Percentiles rank a stretch among this genome's conserved stretches.
Evolutionary conservation across 1,139 yeast genomes (phyloP).

Genomic region (Geotrichum klebahnii): DNA sequence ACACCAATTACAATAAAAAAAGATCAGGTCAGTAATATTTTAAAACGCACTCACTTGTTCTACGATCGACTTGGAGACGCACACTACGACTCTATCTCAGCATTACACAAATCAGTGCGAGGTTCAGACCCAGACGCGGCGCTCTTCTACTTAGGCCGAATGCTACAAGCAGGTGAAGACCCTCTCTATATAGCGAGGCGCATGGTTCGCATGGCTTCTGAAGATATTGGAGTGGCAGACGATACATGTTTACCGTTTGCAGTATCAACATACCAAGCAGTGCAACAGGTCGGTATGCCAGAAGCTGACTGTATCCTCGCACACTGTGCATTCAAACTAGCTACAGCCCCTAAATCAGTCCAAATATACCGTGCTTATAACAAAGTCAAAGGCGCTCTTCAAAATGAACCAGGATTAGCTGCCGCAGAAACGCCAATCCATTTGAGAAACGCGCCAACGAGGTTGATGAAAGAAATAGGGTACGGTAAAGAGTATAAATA

Average conservation of each 20-base stretch:
- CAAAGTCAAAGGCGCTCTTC: slow-evolving; percentile 55
- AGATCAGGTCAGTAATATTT: slow-evolving; percentile 41
- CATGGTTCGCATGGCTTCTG: slow-evolving; percentile 90
- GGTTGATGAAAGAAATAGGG: slow-evolving; percentile 80
- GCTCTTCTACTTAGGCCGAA: slow-evolving; percentile 73
- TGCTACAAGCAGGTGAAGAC: slow-evolving; percentile 91
- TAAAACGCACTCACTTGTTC: slow-evolving; percentile 54
- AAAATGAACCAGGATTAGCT: slow-evolving; percentile 55
- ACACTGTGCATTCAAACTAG: slow-evolving; percentile 85
- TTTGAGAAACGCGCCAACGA: slow-evolving; percentile 89
- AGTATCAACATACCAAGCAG: slow-evolving; percentile 77
- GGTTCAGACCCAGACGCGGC: slow-evolving; percentile 91
- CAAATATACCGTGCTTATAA: slow-evolving; percentile 77
- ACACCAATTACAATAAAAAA: slow-evolving; percentile 27
- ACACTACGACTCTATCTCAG: slow-evolving; percentile 92
- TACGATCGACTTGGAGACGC: slow-evolving; percentile 88
- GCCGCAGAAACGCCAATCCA: slow-evolving; percentile 51
- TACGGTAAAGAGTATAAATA: slow-evolving; percentile 82
- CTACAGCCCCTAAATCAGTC: slow-evolving; percentile 80
- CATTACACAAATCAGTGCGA: slow-evolving; percentile 84
- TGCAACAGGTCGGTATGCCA: slow-evolving; percentile 93
- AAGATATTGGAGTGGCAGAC: slow-evolving; percentile 80
- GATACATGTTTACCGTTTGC: slow-evolving; percentile 83
- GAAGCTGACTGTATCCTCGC: slow-evolving; percentile 89
- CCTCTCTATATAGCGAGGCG: slow-evolving; percentile 88